Conservation (phyloP, 2,329 filamentous ascomycete species). For the Fusarium incarnatum region DNA sequence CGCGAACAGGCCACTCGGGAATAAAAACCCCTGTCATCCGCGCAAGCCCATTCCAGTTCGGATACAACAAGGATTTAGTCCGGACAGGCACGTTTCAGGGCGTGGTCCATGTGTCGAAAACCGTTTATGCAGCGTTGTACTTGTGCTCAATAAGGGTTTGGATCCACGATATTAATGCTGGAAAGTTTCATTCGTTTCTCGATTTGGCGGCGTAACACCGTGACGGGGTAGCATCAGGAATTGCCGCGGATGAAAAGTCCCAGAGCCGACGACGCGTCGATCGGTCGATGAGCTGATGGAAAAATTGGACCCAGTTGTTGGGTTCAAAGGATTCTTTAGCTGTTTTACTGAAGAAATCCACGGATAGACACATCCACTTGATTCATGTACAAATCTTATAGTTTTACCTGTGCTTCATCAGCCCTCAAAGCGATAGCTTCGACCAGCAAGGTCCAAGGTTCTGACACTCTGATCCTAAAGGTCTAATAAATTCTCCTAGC, state of each 20-base stretch:
- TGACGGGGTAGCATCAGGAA: neutral
- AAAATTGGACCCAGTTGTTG: neutral
- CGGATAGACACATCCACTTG: neutral
- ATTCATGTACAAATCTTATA: neutral
- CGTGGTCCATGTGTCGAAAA: neutral
- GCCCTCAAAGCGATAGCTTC: neutral
- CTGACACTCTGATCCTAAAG: neutral
- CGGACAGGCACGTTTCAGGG: slow-evolving; percentile 11
- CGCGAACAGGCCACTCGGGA: neutral
- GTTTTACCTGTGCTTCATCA: neutral
- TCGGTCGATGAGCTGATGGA: neutral
- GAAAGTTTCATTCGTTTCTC: slow-evolving; percentile 1
- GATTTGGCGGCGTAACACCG: neutral
- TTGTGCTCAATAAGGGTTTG: neutral
- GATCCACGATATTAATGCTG: neutral
- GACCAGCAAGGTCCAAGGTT: neutral
- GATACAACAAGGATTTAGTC: neutral
- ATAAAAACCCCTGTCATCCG: slow-evolving; percentile 2
- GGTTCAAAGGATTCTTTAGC: neutral
- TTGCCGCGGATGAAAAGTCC: neutral
- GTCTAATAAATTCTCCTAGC: neutral
- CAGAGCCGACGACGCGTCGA: neutral
- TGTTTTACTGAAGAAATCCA: neutral
- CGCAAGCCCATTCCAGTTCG: neutral
- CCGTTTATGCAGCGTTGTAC: neutral